phyloP scores from a whole-genome alignment of 2,329 filamentous ascomycete species.

The Lachnellula suecica region DNA sequence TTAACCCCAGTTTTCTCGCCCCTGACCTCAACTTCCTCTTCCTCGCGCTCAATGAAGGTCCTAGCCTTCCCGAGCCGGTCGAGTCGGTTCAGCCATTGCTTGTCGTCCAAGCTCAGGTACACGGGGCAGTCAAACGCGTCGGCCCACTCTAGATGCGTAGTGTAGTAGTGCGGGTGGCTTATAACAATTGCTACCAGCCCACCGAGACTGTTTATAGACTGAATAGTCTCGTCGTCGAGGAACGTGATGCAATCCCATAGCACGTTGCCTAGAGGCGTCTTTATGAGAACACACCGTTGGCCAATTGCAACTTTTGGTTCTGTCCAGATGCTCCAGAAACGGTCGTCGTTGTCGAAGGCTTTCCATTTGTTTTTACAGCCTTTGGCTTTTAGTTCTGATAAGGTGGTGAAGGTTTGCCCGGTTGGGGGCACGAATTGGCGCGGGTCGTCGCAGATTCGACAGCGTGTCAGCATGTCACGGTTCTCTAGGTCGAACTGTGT shows the following conservation, averaged over 20 bases:
- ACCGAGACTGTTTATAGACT: slow-evolving; percentile 56
- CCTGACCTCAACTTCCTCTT: slow-evolving; percentile 40
- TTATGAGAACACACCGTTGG: slow-evolving; percentile 69
- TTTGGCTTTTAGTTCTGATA: slow-evolving; percentile 41
- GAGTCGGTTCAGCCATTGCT: slow-evolving; percentile 57
- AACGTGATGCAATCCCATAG: slow-evolving; percentile 78
- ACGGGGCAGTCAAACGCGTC: slow-evolving; percentile 66
- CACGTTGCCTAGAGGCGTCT: slow-evolving; percentile 66
- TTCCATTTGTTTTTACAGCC: slow-evolving; percentile 55
- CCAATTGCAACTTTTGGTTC: slow-evolving; percentile 69
- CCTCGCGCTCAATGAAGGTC: slow-evolving; percentile 43
- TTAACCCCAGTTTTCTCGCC: slow-evolving; percentile 47
- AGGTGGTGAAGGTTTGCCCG: slow-evolving; percentile 66
- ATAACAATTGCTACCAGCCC: slow-evolving; percentile 73
- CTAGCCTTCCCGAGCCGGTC: slow-evolving; percentile 41
- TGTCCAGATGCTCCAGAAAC: slow-evolving; percentile 47
- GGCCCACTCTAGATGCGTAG: slow-evolving; percentile 74
- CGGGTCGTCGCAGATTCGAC: slow-evolving; percentile 72
- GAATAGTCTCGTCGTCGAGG: slow-evolving; percentile 63
- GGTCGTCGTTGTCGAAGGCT: slow-evolving; percentile 43
- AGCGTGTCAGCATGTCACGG: slow-evolving; percentile 48
- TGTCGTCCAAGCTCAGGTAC: slow-evolving; percentile 66
- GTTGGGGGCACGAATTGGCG: slow-evolving; percentile 66
- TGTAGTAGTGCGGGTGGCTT: slow-evolving; percentile 81
- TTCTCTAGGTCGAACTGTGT: slow-evolving; percentile 64